phyloP scores from a whole-genome alignment of 306 rosid species.

The Alnus glutinosa region DNA sequence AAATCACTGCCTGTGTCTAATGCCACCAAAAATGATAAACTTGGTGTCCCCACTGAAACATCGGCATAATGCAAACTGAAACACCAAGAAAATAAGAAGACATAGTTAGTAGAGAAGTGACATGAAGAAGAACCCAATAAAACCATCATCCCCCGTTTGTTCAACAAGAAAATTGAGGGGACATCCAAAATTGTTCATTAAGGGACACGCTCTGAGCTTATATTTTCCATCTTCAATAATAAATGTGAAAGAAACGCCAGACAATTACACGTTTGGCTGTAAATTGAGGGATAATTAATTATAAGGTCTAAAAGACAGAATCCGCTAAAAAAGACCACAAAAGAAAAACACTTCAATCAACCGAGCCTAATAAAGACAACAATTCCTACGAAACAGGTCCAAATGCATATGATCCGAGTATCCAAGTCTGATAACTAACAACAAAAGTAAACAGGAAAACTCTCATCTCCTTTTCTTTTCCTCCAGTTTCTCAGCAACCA shows the following conservation, averaged over 20 bases:
- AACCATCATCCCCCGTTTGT: background rate
- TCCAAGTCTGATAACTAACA: too few relatives aligned
- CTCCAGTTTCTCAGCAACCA: too few relatives aligned
- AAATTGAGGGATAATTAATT: too few relatives aligned
- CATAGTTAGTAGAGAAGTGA: background rate
- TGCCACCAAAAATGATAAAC: conserved; percentile 69
- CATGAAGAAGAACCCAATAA: background rate
- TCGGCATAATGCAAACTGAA: conserved; percentile 83
- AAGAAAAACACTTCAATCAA: too few relatives aligned
- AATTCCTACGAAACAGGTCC: too few relatives aligned
- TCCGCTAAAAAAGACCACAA: too few relatives aligned
- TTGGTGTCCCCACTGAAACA: conserved; percentile 85
- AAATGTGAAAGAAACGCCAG: background rate
- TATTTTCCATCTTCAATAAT: background rate
- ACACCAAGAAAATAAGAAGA: conserved; percentile 1
- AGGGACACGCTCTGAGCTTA: background rate
- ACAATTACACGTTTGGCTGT: background rate
- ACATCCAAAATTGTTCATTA: too few relatives aligned
- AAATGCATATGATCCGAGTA: too few relatives aligned
- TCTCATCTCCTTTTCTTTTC: too few relatives aligned
- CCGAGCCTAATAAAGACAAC: too few relatives aligned
- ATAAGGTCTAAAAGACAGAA: too few relatives aligned
- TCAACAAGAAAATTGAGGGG: background rate
- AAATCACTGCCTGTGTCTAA: conserved; percentile 89
- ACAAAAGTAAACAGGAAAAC: too few relatives aligned